Evolutionary conservation across 768 basidiomycete species (phyloP).

Genomic region (Lactarius vividus): DNA sequence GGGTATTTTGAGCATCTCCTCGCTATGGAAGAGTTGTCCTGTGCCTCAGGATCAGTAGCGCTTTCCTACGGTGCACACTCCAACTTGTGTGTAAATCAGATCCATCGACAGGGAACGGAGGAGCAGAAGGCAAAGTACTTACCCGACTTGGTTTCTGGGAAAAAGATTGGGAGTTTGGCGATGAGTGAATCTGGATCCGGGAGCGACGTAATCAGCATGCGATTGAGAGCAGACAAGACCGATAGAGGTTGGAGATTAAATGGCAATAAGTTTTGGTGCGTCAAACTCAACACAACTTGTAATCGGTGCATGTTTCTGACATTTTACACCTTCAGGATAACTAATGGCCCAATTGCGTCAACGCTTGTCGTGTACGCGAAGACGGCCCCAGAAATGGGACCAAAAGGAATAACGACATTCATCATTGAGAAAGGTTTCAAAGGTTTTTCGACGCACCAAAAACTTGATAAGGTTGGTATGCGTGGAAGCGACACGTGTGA

Average conservation of each 20-base stretch:
- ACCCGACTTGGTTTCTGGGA: slow-evolving; percentile 73
- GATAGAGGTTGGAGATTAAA: slow-evolving; percentile 76
- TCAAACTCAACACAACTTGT: slow-evolving; percentile 5
- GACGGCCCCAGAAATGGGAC: slow-evolving; percentile 69
- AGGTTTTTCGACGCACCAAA: slow-evolving; percentile 87
- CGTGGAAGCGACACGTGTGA: slow-evolving; percentile 94
- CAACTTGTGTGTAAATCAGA: slow-evolving; percentile 73
- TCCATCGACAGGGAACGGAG: slow-evolving; percentile 79
- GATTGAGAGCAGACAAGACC: slow-evolving; percentile 73
- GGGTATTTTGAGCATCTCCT: slow-evolving; percentile 88
- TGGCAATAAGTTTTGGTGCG: slow-evolving; percentile 92
- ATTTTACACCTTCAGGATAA: slow-evolving; percentile 60
- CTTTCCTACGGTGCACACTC: slow-evolving; percentile 92
- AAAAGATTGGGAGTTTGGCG: slow-evolving; percentile 84
- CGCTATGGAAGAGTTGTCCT: slow-evolving; percentile 92
- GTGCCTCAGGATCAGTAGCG: slow-evolving; percentile 88
- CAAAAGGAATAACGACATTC: slow-evolving; percentile 91
- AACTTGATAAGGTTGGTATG: slow-evolving; percentile 97
- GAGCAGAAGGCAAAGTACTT: slow-evolving; percentile 85
- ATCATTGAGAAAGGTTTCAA: slow-evolving; percentile 79
- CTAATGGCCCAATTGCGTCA: slow-evolving; percentile 89
- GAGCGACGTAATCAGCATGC: slow-evolving; percentile 96
- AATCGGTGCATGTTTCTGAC: slow-evolving; percentile 7
- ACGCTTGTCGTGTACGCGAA: slow-evolving; percentile 94
- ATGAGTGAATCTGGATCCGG: slow-evolving; percentile 94